Evolutionary conservation across 169 alveolate genomes (phyloP).

Genomic region (Cryptosporidium viatorum): DNA sequence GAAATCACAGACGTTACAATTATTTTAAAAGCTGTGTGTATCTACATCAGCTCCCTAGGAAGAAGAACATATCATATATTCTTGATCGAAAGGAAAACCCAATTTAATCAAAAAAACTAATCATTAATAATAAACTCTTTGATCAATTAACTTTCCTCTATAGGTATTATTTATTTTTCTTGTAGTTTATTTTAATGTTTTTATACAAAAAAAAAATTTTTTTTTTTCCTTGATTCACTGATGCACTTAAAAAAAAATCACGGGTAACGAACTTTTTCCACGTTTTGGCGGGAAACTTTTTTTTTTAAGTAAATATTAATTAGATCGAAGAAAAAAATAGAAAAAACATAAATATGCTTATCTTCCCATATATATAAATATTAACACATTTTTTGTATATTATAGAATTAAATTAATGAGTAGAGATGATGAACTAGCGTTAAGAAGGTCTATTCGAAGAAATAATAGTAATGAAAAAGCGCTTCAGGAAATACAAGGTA

Average conservation of each 20-base stretch:
- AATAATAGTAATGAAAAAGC: not conserved
- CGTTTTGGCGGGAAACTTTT: not conserved
- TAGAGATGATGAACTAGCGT: not conserved
- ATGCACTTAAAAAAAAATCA: not conserved
- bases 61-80: not conserved
- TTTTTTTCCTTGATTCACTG: not conserved
- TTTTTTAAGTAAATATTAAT: not conserved
- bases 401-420: not conserved
- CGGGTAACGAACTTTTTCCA: not conserved
- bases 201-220: no score
- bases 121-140: slow-evolving; percentile 13
- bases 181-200: slow-evolving; percentile 18
- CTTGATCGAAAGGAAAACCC: not conserved
- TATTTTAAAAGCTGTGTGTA: not conserved
- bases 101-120: not conserved
- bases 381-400: no score
- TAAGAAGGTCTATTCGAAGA: not conserved
- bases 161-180: not conserved
- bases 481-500: not conserved
- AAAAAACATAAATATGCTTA: not conserved
- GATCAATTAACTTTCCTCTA: not conserved
- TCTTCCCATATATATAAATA: not conserved
- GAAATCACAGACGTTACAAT: not conserved
- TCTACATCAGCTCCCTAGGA: not conserved
- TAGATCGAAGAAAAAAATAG: not conserved